phyloP scores from a whole-genome alignment of 75 land plant genomes.

The Cryptomeria japonica region DNA sequence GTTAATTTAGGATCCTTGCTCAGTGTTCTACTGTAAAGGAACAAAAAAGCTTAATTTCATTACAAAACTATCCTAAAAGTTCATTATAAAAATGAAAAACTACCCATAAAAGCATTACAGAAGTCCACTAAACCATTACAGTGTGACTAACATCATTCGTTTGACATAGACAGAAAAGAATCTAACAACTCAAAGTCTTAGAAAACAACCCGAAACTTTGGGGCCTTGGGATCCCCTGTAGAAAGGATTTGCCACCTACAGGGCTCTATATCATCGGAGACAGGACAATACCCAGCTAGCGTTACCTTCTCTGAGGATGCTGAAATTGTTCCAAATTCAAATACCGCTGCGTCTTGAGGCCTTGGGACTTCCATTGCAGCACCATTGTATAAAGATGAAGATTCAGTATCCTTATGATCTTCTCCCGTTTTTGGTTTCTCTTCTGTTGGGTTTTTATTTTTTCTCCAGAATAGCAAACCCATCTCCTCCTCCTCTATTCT shows the following conservation, averaged over 20 bases:
- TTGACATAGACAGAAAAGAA: background rate
- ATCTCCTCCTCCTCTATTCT: background rate
- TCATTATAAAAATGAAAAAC: background rate
- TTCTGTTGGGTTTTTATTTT: background rate
- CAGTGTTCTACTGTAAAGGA: background rate
- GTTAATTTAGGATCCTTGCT: background rate
- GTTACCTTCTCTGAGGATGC: conserved; percentile 53
- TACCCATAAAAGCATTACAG: background rate
- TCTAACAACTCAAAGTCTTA: conserved; percentile 7
- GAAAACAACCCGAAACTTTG: conserved; percentile 56
- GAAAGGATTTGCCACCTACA: conserved; percentile 78
- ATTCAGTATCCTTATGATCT: background rate
- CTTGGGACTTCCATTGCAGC: conserved; percentile 48
- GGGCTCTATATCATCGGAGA: conserved; percentile 75
- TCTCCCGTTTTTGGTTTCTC: background rate
- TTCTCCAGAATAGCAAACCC: conserved; percentile 9
- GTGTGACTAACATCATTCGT: background rate
- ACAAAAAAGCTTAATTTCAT: background rate
- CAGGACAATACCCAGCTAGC: conserved; percentile 82
- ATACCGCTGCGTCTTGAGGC: conserved; percentile 52
- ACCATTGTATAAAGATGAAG: background rate
- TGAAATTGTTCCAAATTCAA: conserved; percentile 72
- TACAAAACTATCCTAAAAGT: background rate
- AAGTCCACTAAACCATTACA: background rate
- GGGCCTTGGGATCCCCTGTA: conserved; percentile 40